Percentiles rank a stretch among this genome's conserved stretches.
Evolutionary conservation across 202 grass and related monocot genomes (phyloP).

Genomic region (Eragrostis tef): DNA sequence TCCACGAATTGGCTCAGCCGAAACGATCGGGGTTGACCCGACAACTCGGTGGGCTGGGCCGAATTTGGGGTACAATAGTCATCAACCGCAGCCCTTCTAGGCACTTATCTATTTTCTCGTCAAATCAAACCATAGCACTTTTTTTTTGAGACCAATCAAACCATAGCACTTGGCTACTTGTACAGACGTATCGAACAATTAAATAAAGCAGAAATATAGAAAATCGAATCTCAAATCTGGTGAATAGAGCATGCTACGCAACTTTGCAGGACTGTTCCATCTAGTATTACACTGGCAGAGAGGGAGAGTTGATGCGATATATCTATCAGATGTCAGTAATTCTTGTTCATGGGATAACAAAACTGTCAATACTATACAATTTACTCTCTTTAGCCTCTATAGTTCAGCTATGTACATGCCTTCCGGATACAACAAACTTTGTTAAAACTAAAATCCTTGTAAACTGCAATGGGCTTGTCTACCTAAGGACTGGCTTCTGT

Average conservation of each 20-base stretch:
- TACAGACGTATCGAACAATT: not conserved
- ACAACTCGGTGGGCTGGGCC: slow-evolving; percentile 15
- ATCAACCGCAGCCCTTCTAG: not conserved
- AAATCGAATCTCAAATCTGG: not conserved
- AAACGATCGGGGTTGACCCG: not conserved
- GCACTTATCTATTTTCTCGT: too few relatives aligned
- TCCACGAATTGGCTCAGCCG: not conserved
- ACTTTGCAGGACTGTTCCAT: not conserved
- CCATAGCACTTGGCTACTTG: not conserved
- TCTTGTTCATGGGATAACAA: slow-evolving; percentile 13
- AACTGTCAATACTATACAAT: slow-evolving; percentile 14
- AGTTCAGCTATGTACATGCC: slow-evolving; percentile 47
- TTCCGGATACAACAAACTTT: not conserved
- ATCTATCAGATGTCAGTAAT: not conserved
- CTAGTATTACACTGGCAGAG: not conserved
- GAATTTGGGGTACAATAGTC: not conserved
- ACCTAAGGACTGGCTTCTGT: slow-evolving; percentile 63
- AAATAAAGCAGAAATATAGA: not conserved
- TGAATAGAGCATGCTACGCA: not conserved
- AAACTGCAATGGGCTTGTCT: slow-evolving; percentile 3
- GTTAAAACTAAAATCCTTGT: not conserved
- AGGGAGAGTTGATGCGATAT: not conserved
- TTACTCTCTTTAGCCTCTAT: not conserved
- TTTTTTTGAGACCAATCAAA: too few relatives aligned
- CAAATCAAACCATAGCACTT: too few relatives aligned